Percentiles rank a stretch among this genome's conserved stretches.
These are phyloP conservation scores for Cotoneaster glaucophyllus DNA, from an alignment of 306 rosid species.

Conservation along the genomic window DNA sequence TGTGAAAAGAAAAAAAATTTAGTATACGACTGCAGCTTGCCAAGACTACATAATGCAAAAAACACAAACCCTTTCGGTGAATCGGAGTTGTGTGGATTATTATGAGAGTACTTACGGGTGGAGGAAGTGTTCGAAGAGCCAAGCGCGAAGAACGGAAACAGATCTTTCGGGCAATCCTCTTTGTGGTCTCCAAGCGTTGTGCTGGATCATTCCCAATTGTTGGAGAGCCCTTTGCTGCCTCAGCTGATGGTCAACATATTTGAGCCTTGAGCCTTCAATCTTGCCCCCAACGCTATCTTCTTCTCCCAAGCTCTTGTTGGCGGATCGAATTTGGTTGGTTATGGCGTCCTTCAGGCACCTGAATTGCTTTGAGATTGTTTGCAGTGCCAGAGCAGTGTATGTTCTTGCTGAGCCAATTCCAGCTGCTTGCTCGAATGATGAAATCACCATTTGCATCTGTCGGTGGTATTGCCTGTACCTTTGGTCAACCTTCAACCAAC, in stretches of 20 bases:
- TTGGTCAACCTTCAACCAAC: constrained; percentile 67
- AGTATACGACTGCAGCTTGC: background rate
- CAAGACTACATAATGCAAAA: background rate
- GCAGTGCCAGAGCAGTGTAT: constrained; percentile 84
- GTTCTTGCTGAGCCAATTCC: constrained; percentile 80
- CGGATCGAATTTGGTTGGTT: constrained; percentile 56
- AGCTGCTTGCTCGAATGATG: constrained; percentile 73
- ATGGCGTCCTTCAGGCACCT: constrained; percentile 86
- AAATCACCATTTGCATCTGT: constrained; percentile 85
- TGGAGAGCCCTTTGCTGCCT: constrained; percentile 93
- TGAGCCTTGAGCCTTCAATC: constrained; percentile 79
- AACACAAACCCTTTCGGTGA: background rate
- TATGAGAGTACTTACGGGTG: constrained; percentile 66
- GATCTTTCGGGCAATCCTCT: constrained; percentile 95
- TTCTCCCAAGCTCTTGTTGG: constrained; percentile 82
- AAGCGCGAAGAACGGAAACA: constrained; percentile 93
- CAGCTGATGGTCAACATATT: constrained; percentile 82
- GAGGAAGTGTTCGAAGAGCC: constrained; percentile 99
- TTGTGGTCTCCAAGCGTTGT: constrained; percentile 99
- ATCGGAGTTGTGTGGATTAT: background rate
- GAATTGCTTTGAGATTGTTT: constrained; percentile 89
- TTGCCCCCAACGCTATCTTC: constrained; percentile 65
- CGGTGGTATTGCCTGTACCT: constrained; percentile 85
- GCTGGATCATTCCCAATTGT: constrained; percentile 96
- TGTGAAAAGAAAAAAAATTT: background rate